Evolutionary conservation across 148 eudicot genomes (phyloP).

Genomic region (Fagopyrum tataricum): DNA sequence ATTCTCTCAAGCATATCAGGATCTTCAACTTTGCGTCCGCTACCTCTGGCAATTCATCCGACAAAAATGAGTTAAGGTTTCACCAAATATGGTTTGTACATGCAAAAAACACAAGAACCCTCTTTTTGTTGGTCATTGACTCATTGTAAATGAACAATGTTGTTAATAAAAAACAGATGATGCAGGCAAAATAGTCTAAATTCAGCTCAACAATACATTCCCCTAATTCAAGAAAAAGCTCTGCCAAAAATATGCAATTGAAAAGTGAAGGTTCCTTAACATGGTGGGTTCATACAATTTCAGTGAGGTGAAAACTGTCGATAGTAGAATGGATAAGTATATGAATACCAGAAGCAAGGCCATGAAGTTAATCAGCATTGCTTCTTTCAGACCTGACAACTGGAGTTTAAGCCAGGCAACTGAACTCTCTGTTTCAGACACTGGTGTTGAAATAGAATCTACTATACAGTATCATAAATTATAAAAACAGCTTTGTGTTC

Average conservation of each 20-base stretch:
- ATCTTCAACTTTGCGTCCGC: slow-evolving; percentile 92
- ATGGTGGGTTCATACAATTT: too few relatives aligned
- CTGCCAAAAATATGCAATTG: too few relatives aligned
- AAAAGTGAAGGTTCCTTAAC: too few relatives aligned
- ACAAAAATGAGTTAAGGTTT: neutral
- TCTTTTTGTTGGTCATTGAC: neutral
- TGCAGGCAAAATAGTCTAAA: neutral
- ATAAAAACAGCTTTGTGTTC: neutral
- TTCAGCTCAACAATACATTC: too few relatives aligned
- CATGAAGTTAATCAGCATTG: neutral
- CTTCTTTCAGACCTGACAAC: neutral
- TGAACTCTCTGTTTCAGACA: neutral
- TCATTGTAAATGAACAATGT: neutral
- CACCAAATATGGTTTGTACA: neutral
- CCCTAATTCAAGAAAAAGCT: too few relatives aligned
- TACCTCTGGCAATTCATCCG: slow-evolving; percentile 30
- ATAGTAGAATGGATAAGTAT: neutral
- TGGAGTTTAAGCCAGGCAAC: neutral
- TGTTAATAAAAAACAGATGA: neutral
- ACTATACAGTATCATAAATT: neutral
- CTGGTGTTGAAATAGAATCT: neutral
- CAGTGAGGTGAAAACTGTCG: neutral
- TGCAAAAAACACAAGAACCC: neutral
- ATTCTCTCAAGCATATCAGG: slow-evolving; percentile 89
- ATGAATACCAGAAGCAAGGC: neutral